Evolutionary conservation across 73 alveolate genomes (phyloP).

Genomic region (Symbiodinium natans): DNA sequence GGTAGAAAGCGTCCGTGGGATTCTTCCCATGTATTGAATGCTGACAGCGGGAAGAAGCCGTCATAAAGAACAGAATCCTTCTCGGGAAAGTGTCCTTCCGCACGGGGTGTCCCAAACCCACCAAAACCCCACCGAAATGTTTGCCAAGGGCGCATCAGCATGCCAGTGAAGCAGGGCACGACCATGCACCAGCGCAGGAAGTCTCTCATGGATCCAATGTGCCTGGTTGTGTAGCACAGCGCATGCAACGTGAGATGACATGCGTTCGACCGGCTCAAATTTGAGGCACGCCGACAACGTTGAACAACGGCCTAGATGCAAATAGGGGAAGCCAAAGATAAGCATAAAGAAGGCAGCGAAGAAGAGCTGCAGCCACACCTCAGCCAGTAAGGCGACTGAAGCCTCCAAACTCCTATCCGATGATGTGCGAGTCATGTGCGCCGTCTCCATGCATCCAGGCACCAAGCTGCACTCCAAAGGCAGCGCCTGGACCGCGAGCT

Average conservation of each 20-base stretch:
- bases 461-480: conserved; percentile 30
- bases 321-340: conserved; percentile 75
- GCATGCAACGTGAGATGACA: too few relatives aligned
- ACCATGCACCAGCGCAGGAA: conserved; percentile 72
- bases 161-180: conserved; percentile 31
- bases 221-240: too few relatives aligned
- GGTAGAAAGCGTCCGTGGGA: too few relatives aligned
- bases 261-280: too few relatives aligned
- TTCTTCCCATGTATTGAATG: too few relatives aligned
- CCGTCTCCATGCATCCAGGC: background rate
- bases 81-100: too few relatives aligned
- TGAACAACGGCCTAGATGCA: conserved; percentile 19
- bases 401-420: background rate
- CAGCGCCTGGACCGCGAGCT: conserved; percentile 36
- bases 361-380: conserved; percentile 45
- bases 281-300: too few relatives aligned
- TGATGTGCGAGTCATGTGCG: background rate
- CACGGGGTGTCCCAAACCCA: too few relatives aligned
- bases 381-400: background rate
- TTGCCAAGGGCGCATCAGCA: conserved; percentile 3
- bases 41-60: background rate
- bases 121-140: too few relatives aligned
- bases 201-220: conserved; percentile 35
- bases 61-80: background rate
- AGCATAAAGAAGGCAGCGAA: conserved; percentile 69